Evolutionary conservation across 768 basidiomycete species (phyloP).

Genomic region (Jaapia argillacea): DNA sequence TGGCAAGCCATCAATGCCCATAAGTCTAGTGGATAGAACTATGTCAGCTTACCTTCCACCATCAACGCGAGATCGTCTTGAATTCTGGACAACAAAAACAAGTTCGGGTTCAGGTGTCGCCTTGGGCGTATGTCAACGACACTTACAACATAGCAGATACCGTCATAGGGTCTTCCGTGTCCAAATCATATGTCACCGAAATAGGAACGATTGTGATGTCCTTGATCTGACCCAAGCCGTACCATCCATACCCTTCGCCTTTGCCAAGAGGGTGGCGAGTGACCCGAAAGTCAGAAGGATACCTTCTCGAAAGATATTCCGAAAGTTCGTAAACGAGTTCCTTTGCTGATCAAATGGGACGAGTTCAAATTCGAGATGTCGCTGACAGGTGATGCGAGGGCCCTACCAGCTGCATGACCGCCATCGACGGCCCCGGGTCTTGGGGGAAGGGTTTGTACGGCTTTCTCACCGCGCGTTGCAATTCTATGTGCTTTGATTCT

Average conservation of each 20-base stretch:
- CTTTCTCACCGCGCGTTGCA: conserved; percentile 34
- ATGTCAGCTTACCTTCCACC: conserved; percentile 26
- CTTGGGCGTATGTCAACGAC: too few species aligned
- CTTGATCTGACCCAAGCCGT: conserved; percentile 37
- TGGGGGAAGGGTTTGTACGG: conserved; percentile 38
- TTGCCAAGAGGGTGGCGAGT: conserved; percentile 22
- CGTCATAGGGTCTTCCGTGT: conserved; percentile 43
- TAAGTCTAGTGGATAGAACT: background rate
- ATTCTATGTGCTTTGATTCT: conserved; percentile 50
- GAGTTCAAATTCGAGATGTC: conserved; percentile 1
- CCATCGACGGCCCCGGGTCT: conserved; percentile 27
- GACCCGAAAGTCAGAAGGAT: conserved; percentile 46
- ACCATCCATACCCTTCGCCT: conserved; percentile 21
- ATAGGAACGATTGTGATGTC: conserved; percentile 41
- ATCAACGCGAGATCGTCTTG: conserved; percentile 15
- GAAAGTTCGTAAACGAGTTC: conserved; percentile 62
- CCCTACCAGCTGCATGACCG: conserved; percentile 19
- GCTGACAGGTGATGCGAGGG: background rate
- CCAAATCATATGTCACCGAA: conserved; percentile 39
- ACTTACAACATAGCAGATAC: conserved; percentile 53
- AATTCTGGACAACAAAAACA: conserved; percentile 6
- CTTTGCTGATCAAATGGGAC: conserved; percentile 30
- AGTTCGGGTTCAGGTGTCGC: too few species aligned
- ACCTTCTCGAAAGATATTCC: conserved; percentile 54
- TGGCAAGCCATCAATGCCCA: background rate